phyloP scores from a whole-genome alignment of 1,139 yeast genomes.

The Suhomyces yuchorum region DNA sequence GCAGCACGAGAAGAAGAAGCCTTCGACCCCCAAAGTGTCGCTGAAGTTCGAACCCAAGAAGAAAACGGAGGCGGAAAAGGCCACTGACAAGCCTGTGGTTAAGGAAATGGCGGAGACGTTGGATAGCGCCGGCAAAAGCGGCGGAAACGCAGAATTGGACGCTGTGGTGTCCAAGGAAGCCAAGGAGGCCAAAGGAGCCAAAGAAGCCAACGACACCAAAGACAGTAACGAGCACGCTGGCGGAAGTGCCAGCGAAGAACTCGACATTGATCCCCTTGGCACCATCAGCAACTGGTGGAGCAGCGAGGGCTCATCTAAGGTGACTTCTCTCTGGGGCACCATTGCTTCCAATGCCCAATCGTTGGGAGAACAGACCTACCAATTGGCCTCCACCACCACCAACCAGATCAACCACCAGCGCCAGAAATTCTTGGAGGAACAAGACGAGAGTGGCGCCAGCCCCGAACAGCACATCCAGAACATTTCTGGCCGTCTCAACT shows the following conservation, averaged over 20 bases:
- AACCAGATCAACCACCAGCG: conserved; percentile 47
- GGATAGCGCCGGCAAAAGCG: not conserved
- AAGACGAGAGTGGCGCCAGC: conserved; percentile 19
- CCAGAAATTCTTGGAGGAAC: conserved; percentile 38
- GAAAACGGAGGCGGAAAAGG: conserved; percentile 16
- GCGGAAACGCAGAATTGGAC: not conserved
- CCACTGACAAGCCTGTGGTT: conserved; percentile 1
- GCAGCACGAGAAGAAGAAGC: conserved; percentile 42
- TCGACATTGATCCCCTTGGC: conserved; percentile 63
- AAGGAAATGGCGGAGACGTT: not conserved
- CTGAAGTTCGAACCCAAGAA: conserved; percentile 32
- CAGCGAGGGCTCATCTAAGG: conserved; percentile 72
- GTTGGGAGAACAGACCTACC: conserved; percentile 45
- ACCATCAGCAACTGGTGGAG: conserved; percentile 83
- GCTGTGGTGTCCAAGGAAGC: not conserved
- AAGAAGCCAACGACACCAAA: not conserved
- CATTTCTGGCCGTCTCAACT: conserved; percentile 38
- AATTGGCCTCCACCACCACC: conserved; percentile 45
- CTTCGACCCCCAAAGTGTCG: conserved; percentile 21
- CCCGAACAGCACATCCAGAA: conserved; percentile 33
- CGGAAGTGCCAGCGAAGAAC: conserved; percentile 18
- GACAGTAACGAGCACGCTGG: not conserved
- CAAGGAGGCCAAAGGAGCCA: too few species aligned
- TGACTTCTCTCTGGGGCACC: conserved; percentile 68
- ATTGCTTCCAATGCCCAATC: conserved; percentile 48